Evolutionary conservation across 78 protist species (phyloP).

Genomic region (Dictyostelium firmibasis): DNA sequence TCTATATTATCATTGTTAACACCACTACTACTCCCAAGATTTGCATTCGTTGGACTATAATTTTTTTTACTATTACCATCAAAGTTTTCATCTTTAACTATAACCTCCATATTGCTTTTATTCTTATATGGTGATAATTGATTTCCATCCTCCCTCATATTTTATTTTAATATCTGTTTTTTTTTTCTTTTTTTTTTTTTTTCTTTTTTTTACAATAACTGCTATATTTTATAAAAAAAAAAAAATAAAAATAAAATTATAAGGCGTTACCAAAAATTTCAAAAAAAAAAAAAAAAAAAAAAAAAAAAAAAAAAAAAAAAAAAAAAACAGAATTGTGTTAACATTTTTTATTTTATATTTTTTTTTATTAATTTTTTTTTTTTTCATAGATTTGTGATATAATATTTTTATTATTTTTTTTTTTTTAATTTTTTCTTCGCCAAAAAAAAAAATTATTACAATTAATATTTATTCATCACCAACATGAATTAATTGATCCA

Average conservation of each 20-base stretch:
- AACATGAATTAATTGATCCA: conserved; percentile 28
- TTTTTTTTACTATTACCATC: neutral
- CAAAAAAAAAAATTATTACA: neutral
- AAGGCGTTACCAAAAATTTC: no score
- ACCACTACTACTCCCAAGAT: neutral
- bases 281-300: no score
- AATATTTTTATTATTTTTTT: neutral
- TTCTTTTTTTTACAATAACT: no score
- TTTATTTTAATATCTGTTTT: no score
- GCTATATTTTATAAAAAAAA: no score
- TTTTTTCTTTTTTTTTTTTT: neutral
- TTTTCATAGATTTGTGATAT: no score
- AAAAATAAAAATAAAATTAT: no score
- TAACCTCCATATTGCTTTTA: neutral
- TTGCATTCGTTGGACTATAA: neutral
- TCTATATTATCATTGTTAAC: neutral
- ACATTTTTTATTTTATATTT: no score
- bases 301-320: no score
- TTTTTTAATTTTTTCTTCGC: neutral
- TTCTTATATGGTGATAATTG: neutral
- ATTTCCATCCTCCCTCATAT: neutral
- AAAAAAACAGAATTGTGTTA: no score
- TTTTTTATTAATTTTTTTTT: no score
- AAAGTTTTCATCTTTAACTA: neutral
- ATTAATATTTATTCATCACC: neutral